Evolutionary conservation across 495 filamentous ascomycete genomes (phyloP), one percentile per base, ranked within the genome.

Genomic region (Neurospora discreta): DNA sequence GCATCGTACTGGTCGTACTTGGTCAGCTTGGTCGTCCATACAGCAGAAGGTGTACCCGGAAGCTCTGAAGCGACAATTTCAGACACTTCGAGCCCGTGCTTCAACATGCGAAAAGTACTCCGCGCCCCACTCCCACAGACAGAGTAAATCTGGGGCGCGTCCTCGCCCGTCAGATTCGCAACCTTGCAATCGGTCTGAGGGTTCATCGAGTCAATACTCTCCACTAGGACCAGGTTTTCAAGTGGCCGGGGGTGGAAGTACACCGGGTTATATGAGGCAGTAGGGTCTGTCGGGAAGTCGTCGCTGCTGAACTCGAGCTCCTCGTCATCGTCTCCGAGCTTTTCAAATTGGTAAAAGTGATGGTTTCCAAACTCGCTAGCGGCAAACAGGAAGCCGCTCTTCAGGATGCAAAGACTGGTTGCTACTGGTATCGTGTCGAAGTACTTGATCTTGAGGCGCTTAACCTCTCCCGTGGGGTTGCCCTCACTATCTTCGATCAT

Each of bases 271-370:
- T 91, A 94, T 1, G 88, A 80, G 38, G 89, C 87, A 3, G 84
- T 83, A 0, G 90, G 85, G 76, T 97, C 92, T 1, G 90, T 86
- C 3, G 93, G 90, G 75, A 91, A 95, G 52, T 89, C 83, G 67
- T 97, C 92, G 78, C 94, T 98, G 60, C 84, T 88, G 76, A 92
- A 96, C 77, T 94, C 92, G 3, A 87, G 85, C 78, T 98, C 94
- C 23, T 97, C 91, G 74, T 95, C 92, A 76, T 98, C 94, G 74
- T 99, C 95, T n/a, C 94, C 95, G 20, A 99, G 88, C 78, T 97
- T 96, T 78, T 97, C 93, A 74, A 99, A 97, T 80, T 98, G 94
- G 79, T 98, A 98, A 72, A 99, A 94, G 74, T 94, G 90, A 77
- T 97, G 93, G 73, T 97, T 94, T 18, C 96, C 96, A 67, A 90